These are phyloP conservation scores for Eucalyptus sp. DNA, from an alignment of 345 rosid genomes.

Conservation along the genomic window DNA sequence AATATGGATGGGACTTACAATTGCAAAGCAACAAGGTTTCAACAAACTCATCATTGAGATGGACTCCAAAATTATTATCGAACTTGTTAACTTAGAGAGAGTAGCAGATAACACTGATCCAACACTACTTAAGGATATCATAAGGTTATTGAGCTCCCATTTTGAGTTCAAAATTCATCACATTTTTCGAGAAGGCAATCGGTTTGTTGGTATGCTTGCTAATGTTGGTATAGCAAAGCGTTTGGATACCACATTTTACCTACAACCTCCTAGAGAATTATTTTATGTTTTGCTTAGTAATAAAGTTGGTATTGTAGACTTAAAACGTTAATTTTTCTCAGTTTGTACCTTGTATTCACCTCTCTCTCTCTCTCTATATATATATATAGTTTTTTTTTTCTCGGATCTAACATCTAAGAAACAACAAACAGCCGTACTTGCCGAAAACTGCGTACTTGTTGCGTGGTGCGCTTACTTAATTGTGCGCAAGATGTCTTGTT, in stretches of 20 bases:
- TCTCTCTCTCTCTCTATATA: too few species aligned
- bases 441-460: background rate
- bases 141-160: background rate
- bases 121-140: fast-evolving
- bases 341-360: too few species aligned
- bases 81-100: background rate
- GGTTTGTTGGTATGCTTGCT: fast-evolving
- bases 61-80: too few species aligned
- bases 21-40: too few species aligned
- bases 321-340: too few species aligned
- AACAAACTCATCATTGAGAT: background rate
- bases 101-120: background rate
- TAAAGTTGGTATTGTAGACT: too few species aligned
- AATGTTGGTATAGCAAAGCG: fast-evolving
- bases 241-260: background rate
- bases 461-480: background rate
- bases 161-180: background rate
- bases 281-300: too few species aligned
- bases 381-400: too few species aligned
- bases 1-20: background rate
- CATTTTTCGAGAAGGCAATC: too few species aligned
- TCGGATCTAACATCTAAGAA: background rate
- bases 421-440: background rate
- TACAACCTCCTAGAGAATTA: background rate
- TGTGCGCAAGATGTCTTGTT: background rate